A percentile compares a stretch with the other conserved stretches of the same genome.
These are phyloP conservation scores for Knufia fluminis DNA, from an alignment of 2,329 filamentous ascomycete genomes.

Conservation along the genomic window DNA sequence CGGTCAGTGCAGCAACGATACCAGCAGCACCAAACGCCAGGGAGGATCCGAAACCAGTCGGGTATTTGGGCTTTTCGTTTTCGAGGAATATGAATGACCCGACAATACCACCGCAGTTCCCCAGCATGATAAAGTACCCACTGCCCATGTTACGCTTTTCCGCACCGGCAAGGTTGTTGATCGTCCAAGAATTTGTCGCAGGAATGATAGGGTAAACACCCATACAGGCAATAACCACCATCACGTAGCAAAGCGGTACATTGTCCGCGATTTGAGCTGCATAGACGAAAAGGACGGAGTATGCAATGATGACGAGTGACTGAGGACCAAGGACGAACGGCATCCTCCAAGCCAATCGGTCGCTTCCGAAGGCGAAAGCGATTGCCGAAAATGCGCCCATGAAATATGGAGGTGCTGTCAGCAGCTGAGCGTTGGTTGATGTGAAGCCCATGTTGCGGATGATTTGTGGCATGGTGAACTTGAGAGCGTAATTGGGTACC, in stretches of 20 bases:
- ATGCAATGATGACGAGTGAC: constrained; percentile 29
- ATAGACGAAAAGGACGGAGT: constrained; percentile 31
- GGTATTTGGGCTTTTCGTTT: constrained; percentile 27
- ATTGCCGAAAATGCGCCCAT: constrained; percentile 26
- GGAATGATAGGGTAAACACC: constrained; percentile 38
- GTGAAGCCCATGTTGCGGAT: constrained; percentile 36
- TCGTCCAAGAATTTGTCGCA: constrained; percentile 35
- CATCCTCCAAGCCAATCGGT: constrained; percentile 32
- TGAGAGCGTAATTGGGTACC: constrained; percentile 29
- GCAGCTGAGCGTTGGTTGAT: constrained; percentile 26
- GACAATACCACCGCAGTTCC: constrained; percentile 20
- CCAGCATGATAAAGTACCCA: constrained; percentile 34
- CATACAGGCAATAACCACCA: constrained; percentile 35
- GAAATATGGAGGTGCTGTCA: constrained; percentile 31
- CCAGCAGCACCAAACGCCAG: constrained; percentile 25
- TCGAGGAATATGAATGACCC: constrained; percentile 28
- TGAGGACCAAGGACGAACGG: constrained; percentile 33
- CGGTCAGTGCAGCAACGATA: constrained; percentile 19
- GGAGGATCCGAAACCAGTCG: constrained; percentile 28
- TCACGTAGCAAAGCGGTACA: constrained; percentile 37
- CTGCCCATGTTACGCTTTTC: constrained; percentile 36
- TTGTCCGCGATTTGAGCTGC: constrained; percentile 32
- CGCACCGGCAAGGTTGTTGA: constrained; percentile 32
- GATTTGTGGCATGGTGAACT: constrained; percentile 32
- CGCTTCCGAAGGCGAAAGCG: constrained; percentile 29